phyloP scores from a whole-genome alignment of 805 yeast species.

The Novakomyces olei region DNA sequence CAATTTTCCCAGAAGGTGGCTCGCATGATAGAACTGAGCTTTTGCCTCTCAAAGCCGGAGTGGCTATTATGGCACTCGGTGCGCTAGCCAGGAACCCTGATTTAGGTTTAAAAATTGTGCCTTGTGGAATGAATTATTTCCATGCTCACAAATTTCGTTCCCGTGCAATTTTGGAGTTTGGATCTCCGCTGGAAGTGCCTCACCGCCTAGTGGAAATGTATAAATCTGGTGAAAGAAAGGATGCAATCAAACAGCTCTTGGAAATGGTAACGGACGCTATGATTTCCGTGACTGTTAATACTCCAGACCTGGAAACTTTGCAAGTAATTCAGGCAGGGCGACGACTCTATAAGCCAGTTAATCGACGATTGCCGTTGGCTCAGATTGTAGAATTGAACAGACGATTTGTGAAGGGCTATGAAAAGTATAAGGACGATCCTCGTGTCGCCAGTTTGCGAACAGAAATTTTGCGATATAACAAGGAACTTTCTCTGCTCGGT shows the following conservation, averaged over 20 bases:
- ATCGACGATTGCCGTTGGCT: conserved; percentile 52
- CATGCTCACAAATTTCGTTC: conserved; percentile 89
- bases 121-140: conserved; percentile 94
- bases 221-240: conserved; percentile 34
- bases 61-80: conserved; percentile 93
- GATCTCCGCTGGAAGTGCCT: conserved; percentile 58
- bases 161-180: conserved; percentile 87
- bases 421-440: conserved; percentile 48
- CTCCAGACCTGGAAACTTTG: conserved; percentile 72
- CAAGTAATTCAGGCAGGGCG: conserved; percentile 82
- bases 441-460: conserved; percentile 35
- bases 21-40: conserved; percentile 87
- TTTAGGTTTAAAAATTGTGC: conserved; percentile 67
- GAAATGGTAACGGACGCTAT: conserved; percentile 51
- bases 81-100: conserved; percentile 62
- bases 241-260: conserved; percentile 49
- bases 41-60: conserved; percentile 88
- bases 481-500: conserved; percentile 36
- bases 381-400: conserved; percentile 80
- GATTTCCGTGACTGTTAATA: conserved; percentile 66
- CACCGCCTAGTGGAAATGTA: conserved; percentile 43
- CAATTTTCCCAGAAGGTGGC: conserved; percentile 96
- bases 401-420: conserved; percentile 62
- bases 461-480: conserved; percentile 50
- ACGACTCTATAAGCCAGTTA: conserved; percentile 58